Conservation (phyloP, 257 asterid species). For the Nicotiana knightiana region DNA sequence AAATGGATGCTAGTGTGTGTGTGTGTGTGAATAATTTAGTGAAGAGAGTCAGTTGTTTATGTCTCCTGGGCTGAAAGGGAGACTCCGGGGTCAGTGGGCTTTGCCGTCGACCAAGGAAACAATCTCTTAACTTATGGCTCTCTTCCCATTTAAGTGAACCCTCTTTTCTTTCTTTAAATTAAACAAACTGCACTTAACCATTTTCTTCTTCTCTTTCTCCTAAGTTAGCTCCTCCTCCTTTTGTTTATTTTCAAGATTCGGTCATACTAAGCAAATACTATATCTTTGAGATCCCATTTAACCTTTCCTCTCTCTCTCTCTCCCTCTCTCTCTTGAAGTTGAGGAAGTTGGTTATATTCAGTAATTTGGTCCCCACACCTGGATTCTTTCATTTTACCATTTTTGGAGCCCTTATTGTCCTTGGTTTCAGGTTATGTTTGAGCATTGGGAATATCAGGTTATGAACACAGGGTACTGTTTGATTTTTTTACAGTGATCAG, state of each 20-base stretch:
- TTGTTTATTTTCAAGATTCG: conserved; percentile 62
- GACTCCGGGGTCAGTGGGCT: conserved; percentile 77
- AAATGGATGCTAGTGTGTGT: conserved; percentile 35
- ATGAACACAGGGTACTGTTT: conserved; percentile 22
- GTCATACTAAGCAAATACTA: conserved; percentile 43
- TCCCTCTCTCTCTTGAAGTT: conserved; percentile 20
- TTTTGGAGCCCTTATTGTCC: conserved; percentile 29
- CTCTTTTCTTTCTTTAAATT: conserved; percentile 30
- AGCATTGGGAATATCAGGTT: conserved; percentile 35
- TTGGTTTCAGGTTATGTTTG: conserved; percentile 42
- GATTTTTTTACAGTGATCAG: conserved; percentile 30
- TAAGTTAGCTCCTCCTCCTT: conserved; percentile 21
- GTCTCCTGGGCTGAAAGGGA: conserved; percentile 85
- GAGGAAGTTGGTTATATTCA: conserved; percentile 38
- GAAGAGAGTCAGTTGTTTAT: conserved; percentile 48
- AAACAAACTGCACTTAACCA: conserved; percentile 17
- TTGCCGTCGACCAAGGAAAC: conserved; percentile 93
- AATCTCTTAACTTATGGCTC: conserved; percentile 40
- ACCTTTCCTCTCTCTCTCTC: background rate
- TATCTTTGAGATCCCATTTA: conserved; percentile 45
- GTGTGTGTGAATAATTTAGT: conserved; percentile 56
- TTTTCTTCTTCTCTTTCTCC: conserved; percentile 11
- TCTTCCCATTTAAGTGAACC: conserved; percentile 52
- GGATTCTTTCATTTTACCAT: conserved; percentile 27
- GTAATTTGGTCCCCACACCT: conserved; percentile 65